Conservation (phyloP, 2,329 filamentous ascomycete species). For the Epichloe typhina region DNA sequence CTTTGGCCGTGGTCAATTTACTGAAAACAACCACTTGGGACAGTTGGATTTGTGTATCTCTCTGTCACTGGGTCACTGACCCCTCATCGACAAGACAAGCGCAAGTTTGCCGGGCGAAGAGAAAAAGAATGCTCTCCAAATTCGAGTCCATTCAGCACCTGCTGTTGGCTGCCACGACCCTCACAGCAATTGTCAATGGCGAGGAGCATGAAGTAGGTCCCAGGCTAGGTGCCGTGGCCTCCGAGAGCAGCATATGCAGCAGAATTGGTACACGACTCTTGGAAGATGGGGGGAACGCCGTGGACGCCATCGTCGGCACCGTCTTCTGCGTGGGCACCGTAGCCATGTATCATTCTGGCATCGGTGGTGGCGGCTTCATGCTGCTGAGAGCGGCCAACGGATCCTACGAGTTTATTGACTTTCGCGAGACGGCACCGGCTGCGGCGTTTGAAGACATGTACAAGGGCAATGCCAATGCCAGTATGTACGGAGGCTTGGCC, state of each 20-base stretch:
- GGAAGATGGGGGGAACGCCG: conserved; percentile 51
- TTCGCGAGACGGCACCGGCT: conserved; percentile 70
- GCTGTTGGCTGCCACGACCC: background rate
- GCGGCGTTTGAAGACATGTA: conserved; percentile 75
- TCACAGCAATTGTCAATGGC: background rate
- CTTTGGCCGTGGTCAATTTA: too few species aligned
- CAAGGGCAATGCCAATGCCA: conserved; percentile 49
- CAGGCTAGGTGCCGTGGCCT: conserved; percentile 44
- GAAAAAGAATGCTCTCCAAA: background rate
- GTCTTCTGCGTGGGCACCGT: conserved; percentile 51
- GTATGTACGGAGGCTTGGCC: conserved; percentile 57
- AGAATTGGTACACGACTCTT: conserved; percentile 44
- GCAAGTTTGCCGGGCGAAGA: background rate
- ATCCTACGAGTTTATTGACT: conserved; percentile 69
- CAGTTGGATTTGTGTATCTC: too few species aligned
- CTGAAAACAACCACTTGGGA: too few species aligned
- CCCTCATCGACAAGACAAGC: background rate
- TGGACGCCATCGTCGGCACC: conserved; percentile 52
- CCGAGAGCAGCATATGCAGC: conserved; percentile 46
- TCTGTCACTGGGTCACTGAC: background rate
- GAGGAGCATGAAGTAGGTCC: background rate
- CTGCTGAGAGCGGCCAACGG: conserved; percentile 53
- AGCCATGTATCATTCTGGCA: conserved; percentile 54
- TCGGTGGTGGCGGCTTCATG: conserved; percentile 72
- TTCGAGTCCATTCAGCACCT: background rate